Conservation (phyloP, 78 protist species). For the Emiliania huxleyi region DNA sequence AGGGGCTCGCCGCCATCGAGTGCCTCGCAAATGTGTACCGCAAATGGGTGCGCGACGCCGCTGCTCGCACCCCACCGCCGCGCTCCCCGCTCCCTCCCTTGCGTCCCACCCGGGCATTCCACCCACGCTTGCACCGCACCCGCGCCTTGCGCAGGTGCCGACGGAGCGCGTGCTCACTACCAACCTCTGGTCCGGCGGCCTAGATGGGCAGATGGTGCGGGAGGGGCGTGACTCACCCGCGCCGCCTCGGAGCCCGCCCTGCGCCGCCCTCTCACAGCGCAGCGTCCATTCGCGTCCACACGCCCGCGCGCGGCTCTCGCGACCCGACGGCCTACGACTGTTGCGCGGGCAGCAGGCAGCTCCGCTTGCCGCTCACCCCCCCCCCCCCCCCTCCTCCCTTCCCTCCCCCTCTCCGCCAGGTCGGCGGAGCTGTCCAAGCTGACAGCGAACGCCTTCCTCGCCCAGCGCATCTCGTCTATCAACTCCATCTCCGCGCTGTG, state of each 20-base stretch:
- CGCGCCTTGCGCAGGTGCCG: conserved; percentile 70
- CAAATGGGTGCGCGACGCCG: conserved; percentile 7
- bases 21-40: conserved; percentile 74
- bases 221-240: too few species aligned
- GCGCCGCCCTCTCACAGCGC: too few species aligned
- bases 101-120: neutral
- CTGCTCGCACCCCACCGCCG: neutral
- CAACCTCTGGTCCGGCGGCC: conserved; percentile 60
- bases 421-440: conserved; percentile 93
- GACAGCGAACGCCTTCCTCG: conserved; percentile 93
- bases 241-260: too few species aligned
- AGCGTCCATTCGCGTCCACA: too few species aligned
- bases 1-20: neutral
- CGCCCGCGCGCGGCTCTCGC: too few species aligned
- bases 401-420: conserved; percentile 56
- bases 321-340: too few species aligned
- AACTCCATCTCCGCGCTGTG: conserved; percentile 83
- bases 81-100: neutral
- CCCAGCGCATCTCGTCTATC: conserved; percentile 93
- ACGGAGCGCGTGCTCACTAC: conserved; percentile 71
- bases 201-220: too few species aligned
- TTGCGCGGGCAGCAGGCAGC: too few species aligned
- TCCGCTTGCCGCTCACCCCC: too few species aligned
- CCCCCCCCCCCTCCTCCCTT: too few species aligned
- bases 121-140: neutral